A percentile compares a stretch with the other conserved stretches of the same genome.
These are phyloP conservation scores for Ceratobasidium sp. DNA, from an alignment of 1,284 basidiomycete genomes.

Conservation along the genomic window DNA sequence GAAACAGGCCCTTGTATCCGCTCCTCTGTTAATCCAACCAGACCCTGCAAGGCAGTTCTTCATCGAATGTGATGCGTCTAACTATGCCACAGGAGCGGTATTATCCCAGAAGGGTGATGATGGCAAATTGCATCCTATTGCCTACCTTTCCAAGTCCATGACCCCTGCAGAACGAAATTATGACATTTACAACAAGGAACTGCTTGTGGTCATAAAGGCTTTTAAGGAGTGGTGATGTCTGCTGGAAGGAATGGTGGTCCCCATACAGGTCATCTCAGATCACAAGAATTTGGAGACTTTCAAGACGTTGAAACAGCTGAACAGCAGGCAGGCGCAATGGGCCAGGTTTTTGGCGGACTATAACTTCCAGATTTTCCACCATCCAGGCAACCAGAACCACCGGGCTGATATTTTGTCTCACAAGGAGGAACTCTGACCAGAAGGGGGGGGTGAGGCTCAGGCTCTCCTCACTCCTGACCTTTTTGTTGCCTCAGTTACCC, in stretches of 20 bases:
- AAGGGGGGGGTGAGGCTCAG: conserved; percentile 24
- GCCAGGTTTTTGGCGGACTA: conserved; percentile 54
- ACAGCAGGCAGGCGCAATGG: conserved; percentile 61
- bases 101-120: conserved; percentile 49
- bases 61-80: conserved; percentile 9
- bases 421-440: conserved; percentile 52
- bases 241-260: not conserved
- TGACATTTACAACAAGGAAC: conserved; percentile 21
- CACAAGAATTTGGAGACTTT: too few species aligned
- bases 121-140: conserved; percentile 48
- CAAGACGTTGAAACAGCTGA: too few species aligned
- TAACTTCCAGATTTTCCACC: conserved; percentile 57
- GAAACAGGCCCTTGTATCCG: not conserved
- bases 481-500: not conserved
- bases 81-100: conserved; percentile 44
- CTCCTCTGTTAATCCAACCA: not conserved
- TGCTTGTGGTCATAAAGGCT: not conserved
- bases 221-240: not conserved
- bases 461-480: conserved; percentile 5
- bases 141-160: conserved; percentile 2
- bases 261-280: too few species aligned
- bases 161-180: conserved; percentile 6
- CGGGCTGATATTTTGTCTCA: conserved; percentile 59
- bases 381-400: conserved; percentile 55
- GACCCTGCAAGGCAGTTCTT: not conserved